Conservation (phyloP, 768 basidiomycete genomes). For the Vararia minispora region DNA sequence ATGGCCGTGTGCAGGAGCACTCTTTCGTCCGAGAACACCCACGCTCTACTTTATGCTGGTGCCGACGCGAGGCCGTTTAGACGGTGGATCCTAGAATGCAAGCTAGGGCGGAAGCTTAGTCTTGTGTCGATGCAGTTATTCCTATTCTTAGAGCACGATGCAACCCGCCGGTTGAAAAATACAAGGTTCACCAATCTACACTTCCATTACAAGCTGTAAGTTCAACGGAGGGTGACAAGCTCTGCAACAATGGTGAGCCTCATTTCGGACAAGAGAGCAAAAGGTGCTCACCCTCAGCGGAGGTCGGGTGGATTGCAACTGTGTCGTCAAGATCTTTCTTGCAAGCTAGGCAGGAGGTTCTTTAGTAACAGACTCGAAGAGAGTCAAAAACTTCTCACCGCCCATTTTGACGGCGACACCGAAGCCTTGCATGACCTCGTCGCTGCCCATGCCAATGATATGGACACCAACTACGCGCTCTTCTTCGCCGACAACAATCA, state of each 20-base stretch:
- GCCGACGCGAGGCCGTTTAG: no score
- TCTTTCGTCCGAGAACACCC: no score
- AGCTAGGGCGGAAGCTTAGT: no score
- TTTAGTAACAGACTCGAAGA: not conserved
- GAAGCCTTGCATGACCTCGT: conserved; percentile 94
- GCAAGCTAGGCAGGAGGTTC: conserved; percentile 32
- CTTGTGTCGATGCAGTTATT: not conserved
- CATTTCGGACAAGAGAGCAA: conserved; percentile 12
- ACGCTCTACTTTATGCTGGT: no score
- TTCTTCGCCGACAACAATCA: conserved; percentile 77
- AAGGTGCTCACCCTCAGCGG: conserved; percentile 52
- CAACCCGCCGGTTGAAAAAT: no score
- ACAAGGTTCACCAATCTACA: not conserved
- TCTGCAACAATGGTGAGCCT: conserved; percentile 25
- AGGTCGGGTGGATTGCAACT: conserved; percentile 88
- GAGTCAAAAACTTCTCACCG: conserved; percentile 25
- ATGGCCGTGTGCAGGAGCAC: no score
- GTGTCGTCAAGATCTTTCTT: conserved; percentile 81
- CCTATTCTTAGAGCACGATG: not conserved
- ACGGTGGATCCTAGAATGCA: no score
- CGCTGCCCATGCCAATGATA: conserved; percentile 83
- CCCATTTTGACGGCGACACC: conserved; percentile 98
- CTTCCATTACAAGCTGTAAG: not conserved
- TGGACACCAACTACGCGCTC: conserved; percentile 96
- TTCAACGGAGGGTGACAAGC: conserved; percentile 43